Evolutionary conservation across 345 rosid genomes (phyloP).

Genomic region (Pseudoturritis turrita): DNA sequence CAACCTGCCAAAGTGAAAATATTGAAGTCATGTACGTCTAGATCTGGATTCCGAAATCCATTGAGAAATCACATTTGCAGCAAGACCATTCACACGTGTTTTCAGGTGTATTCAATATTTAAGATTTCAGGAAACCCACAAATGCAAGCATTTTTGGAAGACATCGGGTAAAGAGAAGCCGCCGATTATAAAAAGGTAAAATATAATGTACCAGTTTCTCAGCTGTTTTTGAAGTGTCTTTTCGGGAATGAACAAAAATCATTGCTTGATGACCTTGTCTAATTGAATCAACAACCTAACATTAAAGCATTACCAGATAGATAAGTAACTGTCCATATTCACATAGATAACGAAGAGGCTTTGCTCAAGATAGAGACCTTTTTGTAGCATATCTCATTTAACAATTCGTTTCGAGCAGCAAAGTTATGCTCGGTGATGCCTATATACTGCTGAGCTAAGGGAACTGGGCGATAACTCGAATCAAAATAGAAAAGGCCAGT

Average conservation of each 20-base stretch:
- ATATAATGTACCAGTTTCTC: conserved; percentile 60
- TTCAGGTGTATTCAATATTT: neutral
- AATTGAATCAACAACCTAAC: conserved; percentile 79
- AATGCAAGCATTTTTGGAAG: neutral
- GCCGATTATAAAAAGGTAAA: neutral
- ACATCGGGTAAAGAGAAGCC: conserved; percentile 1
- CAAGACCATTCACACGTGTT: neutral
- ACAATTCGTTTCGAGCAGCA: conserved; percentile 69
- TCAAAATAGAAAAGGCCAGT: conserved; percentile 93
- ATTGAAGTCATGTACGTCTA: conserved; percentile 9
- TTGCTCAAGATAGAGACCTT: conserved; percentile 48
- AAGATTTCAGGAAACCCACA: conserved; percentile 13
- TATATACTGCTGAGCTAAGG: conserved; percentile 96
- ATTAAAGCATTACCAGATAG: conserved; percentile 16
- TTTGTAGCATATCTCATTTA: conserved; percentile 91
- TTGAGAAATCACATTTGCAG: conserved; percentile 5
- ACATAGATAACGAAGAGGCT: conserved; percentile 3
- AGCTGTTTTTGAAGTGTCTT: conserved; percentile 97
- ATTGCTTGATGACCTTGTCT: conserved; percentile 94
- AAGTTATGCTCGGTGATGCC: conserved; percentile 94
- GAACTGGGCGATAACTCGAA: conserved; percentile 97
- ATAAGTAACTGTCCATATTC: conserved; percentile 22
- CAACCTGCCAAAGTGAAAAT: conserved; percentile 52
- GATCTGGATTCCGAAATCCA: neutral
- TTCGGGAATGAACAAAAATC: conserved; percentile 97